Conservation (phyloP, 1,139 yeast species). For the Taphrina sp. region DNA sequence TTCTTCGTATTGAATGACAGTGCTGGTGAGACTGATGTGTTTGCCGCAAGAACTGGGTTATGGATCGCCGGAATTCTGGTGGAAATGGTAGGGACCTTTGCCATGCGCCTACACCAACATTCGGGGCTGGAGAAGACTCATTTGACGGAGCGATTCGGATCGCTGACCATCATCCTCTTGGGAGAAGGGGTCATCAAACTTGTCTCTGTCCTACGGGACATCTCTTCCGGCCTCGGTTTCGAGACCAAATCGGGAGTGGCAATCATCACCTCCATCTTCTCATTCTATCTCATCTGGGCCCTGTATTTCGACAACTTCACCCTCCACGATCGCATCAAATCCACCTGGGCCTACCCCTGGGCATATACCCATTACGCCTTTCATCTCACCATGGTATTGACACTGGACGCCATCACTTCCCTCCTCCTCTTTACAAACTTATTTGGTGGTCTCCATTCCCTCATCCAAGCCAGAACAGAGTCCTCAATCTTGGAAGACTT, state of each 20-base stretch:
- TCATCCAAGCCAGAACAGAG: constrained; percentile 9
- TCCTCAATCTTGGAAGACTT: constrained; percentile 11
- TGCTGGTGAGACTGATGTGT: not conserved
- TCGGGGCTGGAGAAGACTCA: constrained; percentile 25
- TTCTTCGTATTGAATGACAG: constrained; percentile 2
- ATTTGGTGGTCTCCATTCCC: constrained; percentile 24
- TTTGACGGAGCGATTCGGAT: constrained; percentile 24
- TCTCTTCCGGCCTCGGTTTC: constrained; percentile 26
- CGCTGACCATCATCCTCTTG: constrained; percentile 27
- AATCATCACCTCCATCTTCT: constrained; percentile 8
- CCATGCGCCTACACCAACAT: constrained; percentile 15
- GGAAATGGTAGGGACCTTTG: constrained; percentile 18
- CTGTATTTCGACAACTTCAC: constrained; percentile 27
- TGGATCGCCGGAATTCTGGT: constrained; percentile 25
- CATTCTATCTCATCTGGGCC: constrained; percentile 23
- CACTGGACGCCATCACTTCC: constrained; percentile 25
- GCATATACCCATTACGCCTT: constrained; percentile 23
- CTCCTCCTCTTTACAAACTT: constrained; percentile 28
- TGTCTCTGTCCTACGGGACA: constrained; percentile 21
- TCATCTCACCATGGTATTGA: constrained; percentile 21
- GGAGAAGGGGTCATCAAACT: constrained; percentile 31
- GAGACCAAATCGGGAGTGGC: constrained; percentile 10
- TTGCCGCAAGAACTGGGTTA: constrained; percentile 8
- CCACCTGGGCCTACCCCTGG: constrained; percentile 17
- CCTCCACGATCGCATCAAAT: constrained; percentile 11